Evolutionary conservation across 208 protist genomes (phyloP).

Genomic region (Trypanosoma platydactyli): DNA sequence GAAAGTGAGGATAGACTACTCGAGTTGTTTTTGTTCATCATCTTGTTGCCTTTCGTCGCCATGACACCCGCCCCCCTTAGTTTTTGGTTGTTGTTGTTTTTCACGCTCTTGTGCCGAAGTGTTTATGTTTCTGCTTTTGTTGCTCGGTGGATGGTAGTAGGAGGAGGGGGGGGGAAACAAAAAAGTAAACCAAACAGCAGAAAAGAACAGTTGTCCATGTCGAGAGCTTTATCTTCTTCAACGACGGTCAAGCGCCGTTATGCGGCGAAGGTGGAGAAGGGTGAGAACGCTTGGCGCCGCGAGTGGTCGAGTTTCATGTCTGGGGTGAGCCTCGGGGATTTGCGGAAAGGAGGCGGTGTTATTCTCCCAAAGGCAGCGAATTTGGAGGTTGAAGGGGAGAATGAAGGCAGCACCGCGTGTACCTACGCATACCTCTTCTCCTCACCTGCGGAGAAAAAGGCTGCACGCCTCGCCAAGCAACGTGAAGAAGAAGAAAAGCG

Average conservation of each 20-base stretch:
- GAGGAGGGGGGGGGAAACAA: neutral
- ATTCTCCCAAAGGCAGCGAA: slow-evolving; percentile 53
- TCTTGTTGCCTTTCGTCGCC: too few species aligned
- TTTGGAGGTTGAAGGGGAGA: slow-evolving; percentile 29
- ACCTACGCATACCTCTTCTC: slow-evolving; percentile 84
- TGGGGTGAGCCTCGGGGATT: slow-evolving; percentile 65
- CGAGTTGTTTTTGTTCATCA: too few species aligned
- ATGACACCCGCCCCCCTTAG: too few species aligned
- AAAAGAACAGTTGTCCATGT: too few species aligned
- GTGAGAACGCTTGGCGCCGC: slow-evolving; percentile 75
- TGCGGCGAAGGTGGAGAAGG: slow-evolving; percentile 74
- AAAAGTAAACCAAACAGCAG: neutral
- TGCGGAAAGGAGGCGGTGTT: slow-evolving; percentile 69
- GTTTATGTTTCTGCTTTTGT: neutral
- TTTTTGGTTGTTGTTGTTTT: too few species aligned
- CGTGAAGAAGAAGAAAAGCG: slow-evolving; percentile 35
- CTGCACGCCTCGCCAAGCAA: slow-evolving; percentile 52
- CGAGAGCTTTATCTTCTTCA: neutral
- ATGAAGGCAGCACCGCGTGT: slow-evolving; percentile 17
- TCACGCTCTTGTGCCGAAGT: too few species aligned
- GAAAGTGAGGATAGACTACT: too few species aligned
- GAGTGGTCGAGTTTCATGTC: slow-evolving; percentile 90
- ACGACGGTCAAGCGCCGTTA: slow-evolving; percentile 51
- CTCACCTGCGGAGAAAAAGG: slow-evolving; percentile 73
- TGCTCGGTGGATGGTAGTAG: neutral